Evolutionary conservation across 306 rosid genomes (phyloP).

Genomic region (Prunus armeniaca): DNA sequence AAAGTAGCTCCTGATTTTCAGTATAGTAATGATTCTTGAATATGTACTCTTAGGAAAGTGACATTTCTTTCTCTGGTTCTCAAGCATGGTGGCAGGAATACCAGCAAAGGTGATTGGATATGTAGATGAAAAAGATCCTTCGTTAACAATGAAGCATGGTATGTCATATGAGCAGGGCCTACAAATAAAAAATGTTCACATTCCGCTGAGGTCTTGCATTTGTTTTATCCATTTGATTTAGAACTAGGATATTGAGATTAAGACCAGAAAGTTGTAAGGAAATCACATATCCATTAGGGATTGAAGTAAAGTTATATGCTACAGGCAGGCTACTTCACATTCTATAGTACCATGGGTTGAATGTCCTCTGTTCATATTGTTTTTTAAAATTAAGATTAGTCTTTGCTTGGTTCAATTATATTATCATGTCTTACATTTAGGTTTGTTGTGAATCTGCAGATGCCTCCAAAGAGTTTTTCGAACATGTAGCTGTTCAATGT

Average conservation of each 20-base stretch:
- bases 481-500: constrained; percentile 44
- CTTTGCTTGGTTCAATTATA: background rate
- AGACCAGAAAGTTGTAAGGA: background rate
- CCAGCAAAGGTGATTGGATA: constrained; percentile 76
- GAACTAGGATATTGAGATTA: background rate
- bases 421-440: background rate
- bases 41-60: constrained; percentile 1
- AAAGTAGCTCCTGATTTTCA: constrained; percentile 2
- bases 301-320: background rate
- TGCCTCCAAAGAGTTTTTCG: constrained; percentile 76
- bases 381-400: background rate
- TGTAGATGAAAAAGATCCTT: constrained; percentile 62
- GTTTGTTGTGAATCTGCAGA: constrained; percentile 47
- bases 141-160: constrained; percentile 98
- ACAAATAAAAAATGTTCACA: background rate
- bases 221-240: background rate
- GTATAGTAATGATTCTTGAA: background rate
- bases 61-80: constrained; percentile 12
- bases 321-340: background rate
- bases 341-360: background rate
- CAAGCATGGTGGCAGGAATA: constrained; percentile 87
- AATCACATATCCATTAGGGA: background rate
- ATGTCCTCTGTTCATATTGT: background rate
- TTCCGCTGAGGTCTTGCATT: background rate
- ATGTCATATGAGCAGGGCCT: constrained; percentile 27